These are phyloP conservation scores for Magnaporthales sp. DNA, from an alignment of 2,329 filamentous ascomycete species.

Conservation along the genomic window DNA sequence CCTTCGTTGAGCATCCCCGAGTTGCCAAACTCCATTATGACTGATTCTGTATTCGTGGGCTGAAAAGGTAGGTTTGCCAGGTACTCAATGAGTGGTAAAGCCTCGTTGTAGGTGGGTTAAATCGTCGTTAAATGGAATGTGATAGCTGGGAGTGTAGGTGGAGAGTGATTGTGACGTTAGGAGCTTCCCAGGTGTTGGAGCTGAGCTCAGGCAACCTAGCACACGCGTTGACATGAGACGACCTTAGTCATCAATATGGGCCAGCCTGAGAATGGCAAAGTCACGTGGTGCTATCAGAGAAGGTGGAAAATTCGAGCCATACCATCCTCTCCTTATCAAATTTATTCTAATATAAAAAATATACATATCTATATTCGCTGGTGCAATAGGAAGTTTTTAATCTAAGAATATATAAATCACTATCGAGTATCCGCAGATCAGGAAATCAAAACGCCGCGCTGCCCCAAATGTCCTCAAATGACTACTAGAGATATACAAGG, in stretches of 20 bases:
- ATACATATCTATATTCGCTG: background rate
- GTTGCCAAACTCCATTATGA: slow-evolving; percentile 53
- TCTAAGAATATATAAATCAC: background rate
- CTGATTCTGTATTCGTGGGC: slow-evolving; percentile 7
- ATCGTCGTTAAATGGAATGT: background rate
- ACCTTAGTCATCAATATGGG: slow-evolving; percentile 6
- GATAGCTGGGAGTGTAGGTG: slow-evolving; percentile 6
- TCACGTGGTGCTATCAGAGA: background rate
- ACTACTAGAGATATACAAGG: background rate
- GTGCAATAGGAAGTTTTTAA: background rate
- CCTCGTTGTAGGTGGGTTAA: background rate
- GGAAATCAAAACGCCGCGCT: background rate
- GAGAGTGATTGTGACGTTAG: slow-evolving; percentile 7
- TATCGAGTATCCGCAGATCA: background rate
- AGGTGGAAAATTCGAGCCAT: too few species aligned
- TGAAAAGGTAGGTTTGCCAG: slow-evolving; percentile 14
- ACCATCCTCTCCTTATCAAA: background rate
- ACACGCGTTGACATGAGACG: slow-evolving; percentile 24
- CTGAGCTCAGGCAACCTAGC: slow-evolving; percentile 36
- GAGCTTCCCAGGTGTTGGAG: slow-evolving; percentile 9
- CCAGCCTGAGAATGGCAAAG: background rate
- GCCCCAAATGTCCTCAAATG: background rate
- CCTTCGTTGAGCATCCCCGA: slow-evolving; percentile 57
- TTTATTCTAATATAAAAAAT: background rate
- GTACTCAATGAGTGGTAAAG: background rate